A percentile compares a stretch with the other conserved stretches of the same genome.
Evolutionary conservation across 164 flowering plant species (phyloP).

Genomic region (Buxus sempervirens): DNA sequence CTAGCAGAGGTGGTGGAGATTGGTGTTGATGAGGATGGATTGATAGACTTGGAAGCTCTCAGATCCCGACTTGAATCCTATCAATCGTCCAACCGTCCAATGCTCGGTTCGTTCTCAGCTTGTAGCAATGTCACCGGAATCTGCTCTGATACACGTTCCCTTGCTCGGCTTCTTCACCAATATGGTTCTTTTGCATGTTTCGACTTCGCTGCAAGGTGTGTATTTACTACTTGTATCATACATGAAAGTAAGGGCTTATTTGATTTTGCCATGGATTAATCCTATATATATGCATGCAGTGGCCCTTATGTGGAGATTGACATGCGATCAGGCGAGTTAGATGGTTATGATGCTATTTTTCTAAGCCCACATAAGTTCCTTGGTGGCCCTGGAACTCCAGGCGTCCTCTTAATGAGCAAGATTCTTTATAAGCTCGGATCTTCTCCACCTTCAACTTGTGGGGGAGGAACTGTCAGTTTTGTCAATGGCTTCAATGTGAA

Average conservation of each 20-base stretch:
- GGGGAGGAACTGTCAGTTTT: constrained; percentile 71
- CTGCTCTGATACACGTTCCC: constrained; percentile 40
- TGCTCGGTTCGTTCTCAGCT: constrained; percentile 81
- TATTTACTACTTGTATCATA: neutral
- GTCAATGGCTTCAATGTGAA: constrained; percentile 56
- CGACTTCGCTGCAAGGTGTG: constrained; percentile 43
- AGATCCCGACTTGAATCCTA: constrained; percentile 26
- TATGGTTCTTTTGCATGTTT: constrained; percentile 77
- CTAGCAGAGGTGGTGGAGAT: constrained; percentile 34
- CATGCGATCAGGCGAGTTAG: constrained; percentile 65
- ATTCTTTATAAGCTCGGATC: constrained; percentile 40
- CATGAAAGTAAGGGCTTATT: neutral
- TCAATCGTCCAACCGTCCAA: constrained; percentile 40
- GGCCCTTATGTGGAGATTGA: constrained; percentile 62
- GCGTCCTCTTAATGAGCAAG: constrained; percentile 59
- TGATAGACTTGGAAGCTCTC: constrained; percentile 50
- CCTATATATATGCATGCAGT: constrained; percentile 29
- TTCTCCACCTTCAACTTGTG: constrained; percentile 71
- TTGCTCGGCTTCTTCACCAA: constrained; percentile 59
- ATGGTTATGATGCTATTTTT: constrained; percentile 78
- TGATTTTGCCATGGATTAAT: neutral
- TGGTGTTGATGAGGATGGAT: constrained; percentile 36
- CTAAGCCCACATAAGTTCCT: constrained; percentile 78
- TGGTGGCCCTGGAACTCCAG: constrained; percentile 80
- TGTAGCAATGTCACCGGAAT: constrained; percentile 83